Evolutionary conservation across 306 rosid species (phyloP), one percentile per base, ranked within the genome.

Genomic region (Prunus dulcis): DNA sequence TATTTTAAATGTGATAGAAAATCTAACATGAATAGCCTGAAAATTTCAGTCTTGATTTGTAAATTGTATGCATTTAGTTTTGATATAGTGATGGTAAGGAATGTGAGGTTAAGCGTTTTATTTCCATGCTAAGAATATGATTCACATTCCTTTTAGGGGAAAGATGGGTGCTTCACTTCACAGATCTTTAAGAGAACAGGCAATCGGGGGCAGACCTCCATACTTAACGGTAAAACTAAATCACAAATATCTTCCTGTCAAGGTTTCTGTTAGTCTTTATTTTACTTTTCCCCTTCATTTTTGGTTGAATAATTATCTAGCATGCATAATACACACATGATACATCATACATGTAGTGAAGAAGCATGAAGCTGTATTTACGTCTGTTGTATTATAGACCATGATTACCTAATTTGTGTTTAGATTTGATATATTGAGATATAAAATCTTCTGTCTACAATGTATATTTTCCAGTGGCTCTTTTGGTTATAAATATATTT

Each of bases 81-180:
- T 32, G 25, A 55, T 30, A 32, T 55, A 15, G 13, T 49, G 25
- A 64, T n/a, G 30, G 49, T 8, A 2, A 14, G 46, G 23, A 10
- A 15, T 61, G 10, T 53, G 67, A 45, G 4, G 30, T 61, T 28
- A 2, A n/a, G 14, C 27, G 30, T 50, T 63, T 41, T 45, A 77
- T 61, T 12, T 38, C 52, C 46, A 50, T 41, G 20, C 50, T 61
- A 27, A 23, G 52, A 61, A 9, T 70, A 34, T 51, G 27, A 32
- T 30, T 9, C 58, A n/a, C 38, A 60, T 43, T 65, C 60, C 72
- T 12, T 63, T 6, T 73, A 89, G 94, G 94, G 91, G 94, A 79
- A 89, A 80, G 80, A 76, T 89, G 79, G 94, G 95, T 12, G 86
- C 90, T 49, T 90, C 95, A 6, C 86, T 82, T 72, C 84, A 89